Base-by-base conservation (phyloP, 495 filamentous ascomycete species). In the Durotheca rogersii region DNA sequence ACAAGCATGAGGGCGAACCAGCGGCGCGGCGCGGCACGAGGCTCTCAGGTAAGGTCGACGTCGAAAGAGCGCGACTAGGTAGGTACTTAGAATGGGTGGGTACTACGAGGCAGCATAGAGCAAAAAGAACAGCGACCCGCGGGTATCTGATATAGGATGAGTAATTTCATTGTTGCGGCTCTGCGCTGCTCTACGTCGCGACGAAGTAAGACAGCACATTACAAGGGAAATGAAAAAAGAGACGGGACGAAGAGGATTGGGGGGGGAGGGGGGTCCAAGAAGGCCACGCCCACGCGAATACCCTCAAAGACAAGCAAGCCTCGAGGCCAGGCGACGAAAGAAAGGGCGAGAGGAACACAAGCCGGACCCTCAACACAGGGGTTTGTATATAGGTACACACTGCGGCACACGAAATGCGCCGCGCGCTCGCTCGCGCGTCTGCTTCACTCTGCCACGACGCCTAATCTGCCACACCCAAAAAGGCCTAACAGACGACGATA, bases 261-360 rank as follows among this genome's bases (percentile, higher is more conserved):
- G 3, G 15, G 32, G 15, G 4, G 12, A 35, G 15, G 32, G 32
- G 32, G 11, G 32, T 4, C 38, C 20, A 23, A 16, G 41, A 40
- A 39, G 38, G 40, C 27, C 10, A 38, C 32, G 16, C 21, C 47
- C 42, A 41, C 51, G 56, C 29, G 57, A 9, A 60, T 52, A 32
- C 21, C 52, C 23, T 55, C 57, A 60, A 60, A 60, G 57, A 44
- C 47, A 27, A 33, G 20, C 47, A 27, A 33, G 20, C 20, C 27
- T 46, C 47, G 47, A 41, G 46, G 43, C 47, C 19, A 37, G 46
- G 47, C 36, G 39, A 43, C 47, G 52, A 60, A 55, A 56, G 57
- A 56, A 56, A 60, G 56, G 33, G 51, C 30, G 51, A 55, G 51
- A n/a, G n/a, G n/a, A 38, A 48, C 34, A 56, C 27, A 53, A 44